Percentiles rank a stretch among this genome's conserved stretches.
phyloP scores from a whole-genome alignment of 2,329 filamentous ascomycete species.

The Emergomyces pasteurianus region DNA sequence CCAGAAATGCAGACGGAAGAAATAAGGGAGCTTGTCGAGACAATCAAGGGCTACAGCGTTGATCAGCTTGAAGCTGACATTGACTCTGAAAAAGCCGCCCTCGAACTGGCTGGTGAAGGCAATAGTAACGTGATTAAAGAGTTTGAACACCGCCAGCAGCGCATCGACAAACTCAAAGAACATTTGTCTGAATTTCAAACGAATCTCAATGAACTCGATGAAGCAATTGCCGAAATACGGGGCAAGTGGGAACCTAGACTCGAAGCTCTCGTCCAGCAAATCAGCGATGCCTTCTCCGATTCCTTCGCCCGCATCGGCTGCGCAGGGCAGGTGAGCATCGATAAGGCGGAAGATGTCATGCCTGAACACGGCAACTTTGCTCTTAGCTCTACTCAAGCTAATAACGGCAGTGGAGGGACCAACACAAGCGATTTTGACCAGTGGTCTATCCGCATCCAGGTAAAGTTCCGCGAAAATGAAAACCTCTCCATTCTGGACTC shows the following conservation, averaged over 20 bases:
- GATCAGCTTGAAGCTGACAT: conserved; percentile 64
- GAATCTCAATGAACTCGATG: conserved; percentile 44
- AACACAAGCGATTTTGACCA: conserved; percentile 66
- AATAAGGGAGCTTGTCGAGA: conserved; percentile 1
- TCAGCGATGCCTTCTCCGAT: conserved; percentile 82
- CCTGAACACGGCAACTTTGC: conserved; percentile 15
- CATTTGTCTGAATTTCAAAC: conserved; percentile 46
- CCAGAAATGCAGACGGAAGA: neutral
- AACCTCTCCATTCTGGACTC: conserved; percentile 73
- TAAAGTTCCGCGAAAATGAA: conserved; percentile 86
- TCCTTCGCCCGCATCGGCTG: conserved; percentile 93
- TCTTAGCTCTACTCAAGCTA: conserved; percentile 5
- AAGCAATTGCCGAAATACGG: conserved; percentile 54
- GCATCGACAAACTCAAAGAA: conserved; percentile 54
- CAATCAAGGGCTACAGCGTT: conserved; percentile 35
- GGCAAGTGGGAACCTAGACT: conserved; percentile 71
- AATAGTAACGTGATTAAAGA: conserved; percentile 65
- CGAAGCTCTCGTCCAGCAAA: conserved; percentile 63
- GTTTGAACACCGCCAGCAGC: conserved; percentile 58
- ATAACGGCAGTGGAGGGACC: conserved; percentile 18
- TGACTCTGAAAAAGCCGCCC: conserved; percentile 57
- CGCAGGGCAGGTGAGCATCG: conserved; percentile 75
- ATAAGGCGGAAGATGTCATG: conserved; percentile 49
- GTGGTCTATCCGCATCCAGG: conserved; percentile 88
- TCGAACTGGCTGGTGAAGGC: conserved; percentile 69